Evolutionary conservation across 495 filamentous ascomycete species (phyloP).

Genomic region (Astrothelium subdiscretum): DNA sequence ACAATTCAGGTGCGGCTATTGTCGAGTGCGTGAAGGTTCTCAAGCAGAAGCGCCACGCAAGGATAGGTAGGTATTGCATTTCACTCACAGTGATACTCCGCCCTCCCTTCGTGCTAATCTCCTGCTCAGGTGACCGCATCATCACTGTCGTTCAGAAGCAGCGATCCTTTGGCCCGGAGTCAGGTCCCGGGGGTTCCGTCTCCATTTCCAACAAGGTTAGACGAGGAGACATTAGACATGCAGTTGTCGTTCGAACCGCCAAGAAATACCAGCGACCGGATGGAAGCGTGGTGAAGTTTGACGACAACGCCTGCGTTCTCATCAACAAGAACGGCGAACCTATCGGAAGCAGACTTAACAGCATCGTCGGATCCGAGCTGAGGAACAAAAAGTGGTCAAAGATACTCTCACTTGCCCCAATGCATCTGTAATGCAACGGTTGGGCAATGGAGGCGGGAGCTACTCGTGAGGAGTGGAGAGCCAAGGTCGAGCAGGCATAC

Average conservation of each 20-base stretch:
- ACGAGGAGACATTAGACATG: slow-evolving; percentile 92
- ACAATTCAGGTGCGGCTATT: slow-evolving; percentile 96
- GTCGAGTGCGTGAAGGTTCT: slow-evolving; percentile 93
- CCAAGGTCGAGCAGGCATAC: slow-evolving; percentile 26
- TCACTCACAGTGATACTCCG: not conserved
- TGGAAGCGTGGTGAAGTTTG: slow-evolving; percentile 81
- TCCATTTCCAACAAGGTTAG: slow-evolving; percentile 75
- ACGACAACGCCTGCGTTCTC: slow-evolving; percentile 95
- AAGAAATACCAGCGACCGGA: slow-evolving; percentile 80
- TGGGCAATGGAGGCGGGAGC: not conserved
- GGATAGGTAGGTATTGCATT: slow-evolving; percentile 57
- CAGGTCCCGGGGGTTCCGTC: slow-evolving; percentile 41
- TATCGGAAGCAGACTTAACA: slow-evolving; percentile 83
- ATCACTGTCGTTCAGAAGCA: slow-evolving; percentile 97
- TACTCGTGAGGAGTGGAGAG: slow-evolving; percentile 5
- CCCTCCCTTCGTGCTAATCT: slow-evolving; percentile 2
- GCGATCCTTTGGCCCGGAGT: slow-evolving; percentile 60
- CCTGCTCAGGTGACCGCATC: slow-evolving; percentile 72
- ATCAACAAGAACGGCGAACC: slow-evolving; percentile 97
- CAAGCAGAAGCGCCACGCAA: slow-evolving; percentile 79
- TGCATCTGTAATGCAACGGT: slow-evolving; percentile 59
- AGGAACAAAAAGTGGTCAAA: slow-evolving; percentile 89
- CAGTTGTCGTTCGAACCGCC: slow-evolving; percentile 81
- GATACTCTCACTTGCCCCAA: slow-evolving; percentile 89
- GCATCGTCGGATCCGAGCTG: slow-evolving; percentile 77